Evolutionary conservation across 805 yeast genomes (phyloP).

Genomic region (Schizosaccharomyces pombe): DNA sequence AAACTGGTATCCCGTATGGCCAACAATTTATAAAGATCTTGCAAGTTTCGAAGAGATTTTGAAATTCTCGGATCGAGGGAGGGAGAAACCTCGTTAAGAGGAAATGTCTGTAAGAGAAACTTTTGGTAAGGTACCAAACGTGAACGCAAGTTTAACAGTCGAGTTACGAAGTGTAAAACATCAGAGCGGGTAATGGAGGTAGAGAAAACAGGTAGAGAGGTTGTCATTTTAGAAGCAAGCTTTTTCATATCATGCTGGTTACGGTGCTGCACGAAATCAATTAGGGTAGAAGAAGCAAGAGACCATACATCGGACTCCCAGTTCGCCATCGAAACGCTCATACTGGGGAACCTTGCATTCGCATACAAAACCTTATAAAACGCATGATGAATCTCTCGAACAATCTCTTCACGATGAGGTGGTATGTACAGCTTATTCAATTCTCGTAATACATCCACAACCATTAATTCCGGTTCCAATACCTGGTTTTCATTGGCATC

Average conservation of each 20-base stretch:
- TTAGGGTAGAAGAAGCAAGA: background rate
- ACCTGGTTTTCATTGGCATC: background rate
- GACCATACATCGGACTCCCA: background rate
- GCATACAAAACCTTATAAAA: background rate
- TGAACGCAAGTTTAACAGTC: background rate
- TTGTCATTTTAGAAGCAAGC: background rate
- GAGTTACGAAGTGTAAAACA: background rate
- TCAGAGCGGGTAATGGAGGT: background rate
- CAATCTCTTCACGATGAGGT: conserved; percentile 9
- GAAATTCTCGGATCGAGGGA: background rate
- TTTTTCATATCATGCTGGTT: background rate
- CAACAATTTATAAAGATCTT: background rate
- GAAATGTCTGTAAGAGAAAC: background rate
- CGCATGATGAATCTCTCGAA: conserved; percentile 8
- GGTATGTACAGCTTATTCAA: background rate
- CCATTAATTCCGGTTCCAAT: background rate
- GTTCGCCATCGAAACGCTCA: background rate
- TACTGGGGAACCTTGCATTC: background rate
- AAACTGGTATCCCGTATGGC: background rate
- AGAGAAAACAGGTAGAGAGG: background rate
- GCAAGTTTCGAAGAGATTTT: background rate
- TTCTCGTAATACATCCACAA: background rate
- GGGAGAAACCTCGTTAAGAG: background rate
- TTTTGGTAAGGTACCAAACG: background rate
- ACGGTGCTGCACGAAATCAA: background rate